These are phyloP conservation scores for Lepidopterella palustris DNA, from an alignment of 495 filamentous ascomycete genomes.

Conservation along the genomic window DNA sequence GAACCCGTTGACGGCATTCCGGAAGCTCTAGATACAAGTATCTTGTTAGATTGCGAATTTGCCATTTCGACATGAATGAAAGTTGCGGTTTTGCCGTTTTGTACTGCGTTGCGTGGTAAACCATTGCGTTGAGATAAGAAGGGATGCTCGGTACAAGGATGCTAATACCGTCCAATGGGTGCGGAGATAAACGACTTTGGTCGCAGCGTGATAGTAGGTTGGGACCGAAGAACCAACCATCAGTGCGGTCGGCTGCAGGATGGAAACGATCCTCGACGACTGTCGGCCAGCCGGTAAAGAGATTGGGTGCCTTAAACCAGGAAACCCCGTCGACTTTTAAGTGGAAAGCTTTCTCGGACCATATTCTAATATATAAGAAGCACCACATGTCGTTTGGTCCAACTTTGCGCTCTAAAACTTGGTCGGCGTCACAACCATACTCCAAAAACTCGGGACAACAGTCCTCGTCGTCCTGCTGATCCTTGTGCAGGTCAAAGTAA, in stretches of 20 bases:
- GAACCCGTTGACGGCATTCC: too few species aligned
- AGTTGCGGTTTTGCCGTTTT: too few species aligned
- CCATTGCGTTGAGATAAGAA: conserved; percentile 6
- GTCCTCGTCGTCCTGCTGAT: conserved; percentile 3
- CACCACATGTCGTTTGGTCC: conserved; percentile 3
- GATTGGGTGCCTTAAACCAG: conserved; percentile 5
- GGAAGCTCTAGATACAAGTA: too few species aligned
- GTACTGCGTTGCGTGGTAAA: too few species aligned
- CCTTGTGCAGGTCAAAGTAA: conserved; percentile 4
- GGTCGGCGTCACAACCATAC: conserved; percentile 2
- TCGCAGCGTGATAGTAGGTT: conserved; percentile 5
- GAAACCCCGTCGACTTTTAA: conserved; percentile 4
- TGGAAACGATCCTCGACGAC: conserved; percentile 5
- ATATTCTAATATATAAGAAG: conserved; percentile 4
- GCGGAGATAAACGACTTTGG: conserved; percentile 5
- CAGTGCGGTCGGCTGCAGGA: conserved; percentile 3
- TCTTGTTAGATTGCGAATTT: too few species aligned
- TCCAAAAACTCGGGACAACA: conserved; percentile 4
- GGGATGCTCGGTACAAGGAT: conserved; percentile 4
- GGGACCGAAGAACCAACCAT: conserved; percentile 5
- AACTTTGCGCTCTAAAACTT: conserved; percentile 5
- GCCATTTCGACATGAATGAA: too few species aligned
- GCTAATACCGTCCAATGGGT: conserved; percentile 4
- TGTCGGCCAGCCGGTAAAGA: conserved; percentile 5
- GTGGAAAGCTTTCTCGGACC: conserved; percentile 5